These are phyloP conservation scores for Talaromyces sp. DNA, from an alignment of 2,329 filamentous ascomycete species.

Conservation along the genomic window DNA sequence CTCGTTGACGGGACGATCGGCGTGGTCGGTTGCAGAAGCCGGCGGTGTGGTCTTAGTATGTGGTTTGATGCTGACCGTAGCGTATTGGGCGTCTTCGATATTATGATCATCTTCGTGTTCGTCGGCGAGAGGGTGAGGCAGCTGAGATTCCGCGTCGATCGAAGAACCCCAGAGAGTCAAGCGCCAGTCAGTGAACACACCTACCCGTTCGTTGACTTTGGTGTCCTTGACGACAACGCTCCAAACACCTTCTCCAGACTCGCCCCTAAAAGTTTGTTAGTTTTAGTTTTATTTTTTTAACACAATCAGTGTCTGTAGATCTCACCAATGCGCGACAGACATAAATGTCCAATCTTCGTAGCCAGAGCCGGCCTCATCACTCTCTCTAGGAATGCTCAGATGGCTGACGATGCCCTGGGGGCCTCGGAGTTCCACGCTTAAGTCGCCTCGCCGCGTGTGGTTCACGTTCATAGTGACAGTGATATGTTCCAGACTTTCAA, in stretches of 20 bases:
- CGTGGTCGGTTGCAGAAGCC: conserved; percentile 57
- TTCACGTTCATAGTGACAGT: conserved; percentile 96
- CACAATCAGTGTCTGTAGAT: conserved; percentile 15
- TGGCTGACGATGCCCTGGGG: conserved; percentile 78
- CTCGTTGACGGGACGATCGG: conserved; percentile 59
- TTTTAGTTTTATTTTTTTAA: conserved; percentile 21
- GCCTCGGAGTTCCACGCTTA: conserved; percentile 87
- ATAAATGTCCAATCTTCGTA: conserved; percentile 99
- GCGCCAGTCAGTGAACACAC: conserved; percentile 85
- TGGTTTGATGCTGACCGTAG: conserved; percentile 59
- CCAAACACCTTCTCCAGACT: conserved; percentile 83
- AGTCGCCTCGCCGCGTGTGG: conserved; percentile 79
- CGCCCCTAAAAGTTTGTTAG: conserved; percentile 60
- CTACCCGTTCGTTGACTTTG: conserved; percentile 67
- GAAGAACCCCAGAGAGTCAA: conserved; percentile 90
- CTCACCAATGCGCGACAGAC: conserved; percentile 92
- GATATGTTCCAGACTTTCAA: conserved; percentile 86
- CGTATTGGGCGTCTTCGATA: conserved; percentile 57
- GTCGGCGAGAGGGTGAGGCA: conserved; percentile 72
- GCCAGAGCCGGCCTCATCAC: conserved; percentile 63
- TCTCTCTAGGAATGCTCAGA: conserved; percentile 68
- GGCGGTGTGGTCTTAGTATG: conserved; percentile 42
- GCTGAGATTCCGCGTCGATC: conserved; percentile 70
- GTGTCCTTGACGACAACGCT: conserved; percentile 86
- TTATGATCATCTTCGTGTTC: conserved; percentile 81